Percentiles rank a stretch among this genome's conserved stretches.
Conservation (phyloP, 768 basidiomycete genomes). For the Tylopilus sp. region DNA sequence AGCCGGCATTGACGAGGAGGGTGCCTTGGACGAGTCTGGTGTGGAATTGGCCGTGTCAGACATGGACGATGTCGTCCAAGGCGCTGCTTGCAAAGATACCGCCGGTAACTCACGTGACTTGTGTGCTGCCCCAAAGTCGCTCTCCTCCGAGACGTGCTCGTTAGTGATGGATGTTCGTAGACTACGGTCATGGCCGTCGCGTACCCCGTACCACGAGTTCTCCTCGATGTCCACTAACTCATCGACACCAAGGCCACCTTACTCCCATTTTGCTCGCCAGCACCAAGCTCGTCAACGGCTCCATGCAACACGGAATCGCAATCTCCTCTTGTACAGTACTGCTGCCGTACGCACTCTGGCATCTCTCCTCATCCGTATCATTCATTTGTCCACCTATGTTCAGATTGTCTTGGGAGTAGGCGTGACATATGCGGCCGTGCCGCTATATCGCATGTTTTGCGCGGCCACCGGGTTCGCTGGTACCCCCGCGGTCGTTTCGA, state of each 20-base stretch:
- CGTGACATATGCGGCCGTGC: conserved; percentile 94
- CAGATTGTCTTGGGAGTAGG: conserved; percentile 81
- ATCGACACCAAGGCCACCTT: background rate
- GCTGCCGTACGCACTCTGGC: conserved; percentile 58
- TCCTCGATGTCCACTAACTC: conserved; percentile 14
- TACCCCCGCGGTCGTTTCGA: conserved; percentile 83
- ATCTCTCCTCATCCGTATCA: background rate
- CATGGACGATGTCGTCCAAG: conserved; percentile 13
- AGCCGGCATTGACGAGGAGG: conserved; percentile 6
- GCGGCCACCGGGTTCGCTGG: conserved; percentile 96
- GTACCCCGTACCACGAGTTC: background rate
- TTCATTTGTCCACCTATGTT: conserved; percentile 27
- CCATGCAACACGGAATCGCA: conserved; percentile 62
- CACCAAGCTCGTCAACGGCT: conserved; percentile 36
- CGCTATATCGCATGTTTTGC: conserved; percentile 97
- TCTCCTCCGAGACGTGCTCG: no score
- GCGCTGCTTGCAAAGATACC: background rate
- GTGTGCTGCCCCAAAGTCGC: no score
- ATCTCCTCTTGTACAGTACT: conserved; percentile 78
- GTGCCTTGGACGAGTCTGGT: conserved; percentile 7
- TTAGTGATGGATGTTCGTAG: background rate
- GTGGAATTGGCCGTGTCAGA: conserved; percentile 19
- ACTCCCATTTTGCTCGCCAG: conserved; percentile 14
- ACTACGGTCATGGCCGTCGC: conserved; percentile 4
- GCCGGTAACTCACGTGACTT: conserved; percentile 19